Evolutionary conservation across 768 basidiomycete species (phyloP).

Genomic region (Russula brevipes): DNA sequence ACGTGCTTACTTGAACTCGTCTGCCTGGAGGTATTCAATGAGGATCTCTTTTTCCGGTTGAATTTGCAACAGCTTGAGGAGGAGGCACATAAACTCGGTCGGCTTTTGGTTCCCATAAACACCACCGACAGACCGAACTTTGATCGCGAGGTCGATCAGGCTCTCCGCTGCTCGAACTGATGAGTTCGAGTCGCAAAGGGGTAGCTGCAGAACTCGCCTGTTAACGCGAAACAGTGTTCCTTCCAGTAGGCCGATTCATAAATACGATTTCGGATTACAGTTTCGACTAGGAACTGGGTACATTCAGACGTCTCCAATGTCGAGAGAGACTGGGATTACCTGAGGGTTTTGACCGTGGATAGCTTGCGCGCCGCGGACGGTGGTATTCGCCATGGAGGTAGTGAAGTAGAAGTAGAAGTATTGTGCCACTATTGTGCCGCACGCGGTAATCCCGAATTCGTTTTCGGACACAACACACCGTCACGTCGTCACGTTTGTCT

Average conservation of each 20-base stretch:
- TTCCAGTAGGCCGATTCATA: constrained; percentile 97
- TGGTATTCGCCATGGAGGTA: constrained; percentile 79
- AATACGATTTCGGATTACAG: constrained; percentile 91
- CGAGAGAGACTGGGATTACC: constrained; percentile 40
- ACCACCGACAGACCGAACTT: constrained; percentile 77
- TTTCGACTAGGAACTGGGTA: constrained; percentile 84
- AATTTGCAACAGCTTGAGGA: constrained; percentile 91
- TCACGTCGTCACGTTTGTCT: too few species aligned
- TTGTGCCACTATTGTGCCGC: too few species aligned
- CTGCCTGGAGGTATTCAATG: constrained; percentile 89
- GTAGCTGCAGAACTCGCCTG: constrained; percentile 47
- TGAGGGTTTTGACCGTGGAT: constrained; percentile 98
- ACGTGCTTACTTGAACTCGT: constrained; percentile 89
- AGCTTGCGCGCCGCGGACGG: constrained; percentile 78
- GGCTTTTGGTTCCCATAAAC: constrained; percentile 95
- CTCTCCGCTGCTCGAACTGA: constrained; percentile 60
- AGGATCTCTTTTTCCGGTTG: constrained; percentile 98
- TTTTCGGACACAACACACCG: too few species aligned
- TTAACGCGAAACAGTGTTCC: constrained; percentile 97
- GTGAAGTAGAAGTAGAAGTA: too few species aligned
- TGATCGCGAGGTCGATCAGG: constrained; percentile 90
- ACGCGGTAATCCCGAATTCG: too few species aligned
- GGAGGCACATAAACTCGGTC: constrained; percentile 87
- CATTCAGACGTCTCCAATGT: constrained; percentile 27
- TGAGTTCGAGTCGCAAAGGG: background rate